These are phyloP conservation scores for Penicillium griseofulvum DNA, from an alignment of 2,329 filamentous ascomycete species.

Conservation along the genomic window DNA sequence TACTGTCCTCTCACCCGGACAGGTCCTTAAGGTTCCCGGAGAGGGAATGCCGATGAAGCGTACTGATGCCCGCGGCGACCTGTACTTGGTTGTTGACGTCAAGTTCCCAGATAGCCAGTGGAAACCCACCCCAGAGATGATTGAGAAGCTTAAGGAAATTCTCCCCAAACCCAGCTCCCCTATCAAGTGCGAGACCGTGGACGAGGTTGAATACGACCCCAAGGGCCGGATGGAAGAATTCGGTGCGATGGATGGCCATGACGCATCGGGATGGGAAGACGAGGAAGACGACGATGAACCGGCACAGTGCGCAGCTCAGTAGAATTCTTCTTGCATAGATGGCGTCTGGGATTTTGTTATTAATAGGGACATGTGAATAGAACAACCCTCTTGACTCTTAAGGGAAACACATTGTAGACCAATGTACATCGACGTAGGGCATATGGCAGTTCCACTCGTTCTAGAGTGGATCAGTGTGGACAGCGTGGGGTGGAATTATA, in stretches of 20 bases:
- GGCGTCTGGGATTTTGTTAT: constrained; percentile 28
- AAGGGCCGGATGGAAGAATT: constrained; percentile 76
- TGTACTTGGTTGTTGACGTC: constrained; percentile 83
- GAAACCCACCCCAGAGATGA: constrained; percentile 68
- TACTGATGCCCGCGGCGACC: constrained; percentile 76
- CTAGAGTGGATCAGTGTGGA: constrained; percentile 18
- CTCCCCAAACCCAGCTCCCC: constrained; percentile 63
- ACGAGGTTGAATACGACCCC: constrained; percentile 85
- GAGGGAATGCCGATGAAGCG: constrained; percentile 96
- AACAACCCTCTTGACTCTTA: neutral
- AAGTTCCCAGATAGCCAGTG: constrained; percentile 87
- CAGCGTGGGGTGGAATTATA: constrained; percentile 36
- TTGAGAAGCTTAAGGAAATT: constrained; percentile 70
- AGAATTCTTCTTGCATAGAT: constrained; percentile 30
- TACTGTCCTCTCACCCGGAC: constrained; percentile 75
- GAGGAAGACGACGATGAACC: constrained; percentile 49
- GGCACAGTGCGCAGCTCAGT: constrained; percentile 52
- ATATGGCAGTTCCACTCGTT: neutral
- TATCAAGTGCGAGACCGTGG: constrained; percentile 70
- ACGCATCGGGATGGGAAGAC: constrained; percentile 49
- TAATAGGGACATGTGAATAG: constrained; percentile 9
- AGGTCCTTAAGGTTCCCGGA: constrained; percentile 78
- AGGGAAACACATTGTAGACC: neutral
- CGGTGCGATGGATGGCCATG: constrained; percentile 44
- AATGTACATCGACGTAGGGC: neutral